Evolutionary conservation across 208 protist genomes (phyloP), one percentile per base, ranked within the genome.

Genomic region (Phytomonas francai): DNA sequence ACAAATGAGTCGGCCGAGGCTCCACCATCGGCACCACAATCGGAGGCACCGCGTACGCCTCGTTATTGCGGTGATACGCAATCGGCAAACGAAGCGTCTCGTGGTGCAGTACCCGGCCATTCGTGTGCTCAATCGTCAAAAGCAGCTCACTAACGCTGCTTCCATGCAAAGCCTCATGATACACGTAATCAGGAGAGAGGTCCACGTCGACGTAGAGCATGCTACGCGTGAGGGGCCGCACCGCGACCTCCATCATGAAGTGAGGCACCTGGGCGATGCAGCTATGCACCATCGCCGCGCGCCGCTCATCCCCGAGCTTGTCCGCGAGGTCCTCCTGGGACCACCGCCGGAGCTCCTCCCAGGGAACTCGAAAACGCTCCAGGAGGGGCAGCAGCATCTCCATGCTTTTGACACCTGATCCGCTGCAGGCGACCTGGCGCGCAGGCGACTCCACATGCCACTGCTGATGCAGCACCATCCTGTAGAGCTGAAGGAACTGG

Each of bases 1-100:
- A 94, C 68, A 99, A 97, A 75, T 99, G 95, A 34, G 93, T 83
- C 30, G 97, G 98, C 49, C 97, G 75, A 2, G 98, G 98, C 42
- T 99, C 97, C 59, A 97, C 85, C 65, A 99, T 88, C n/a, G 98
- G 98, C 56, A 99, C 94, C 27, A 96, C 98, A 70, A 98, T 97
- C 11, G 76, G 85, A 5, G 98, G 82, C 36, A 74, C 79, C 11
- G 72, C 83, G 63, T 99, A 73, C 11, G 81, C 63, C 45, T 92
- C 88, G 19, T 92, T 78, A 49, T 89, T 76, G 39, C 89, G 67
- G 22, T 89, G 65, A 33, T 77, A 77, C 29, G 67, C 64, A 58
- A 83, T 29, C 32, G 97, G 98, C 2, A 99, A 71, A 8, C 92
- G 19, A 59, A 99, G 97, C n/a, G 76, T 68, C 78, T 99, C 98